Base-by-base conservation (phyloP, 2,329 filamentous ascomycete genomes). In the Mollisia scopiformis region DNA sequence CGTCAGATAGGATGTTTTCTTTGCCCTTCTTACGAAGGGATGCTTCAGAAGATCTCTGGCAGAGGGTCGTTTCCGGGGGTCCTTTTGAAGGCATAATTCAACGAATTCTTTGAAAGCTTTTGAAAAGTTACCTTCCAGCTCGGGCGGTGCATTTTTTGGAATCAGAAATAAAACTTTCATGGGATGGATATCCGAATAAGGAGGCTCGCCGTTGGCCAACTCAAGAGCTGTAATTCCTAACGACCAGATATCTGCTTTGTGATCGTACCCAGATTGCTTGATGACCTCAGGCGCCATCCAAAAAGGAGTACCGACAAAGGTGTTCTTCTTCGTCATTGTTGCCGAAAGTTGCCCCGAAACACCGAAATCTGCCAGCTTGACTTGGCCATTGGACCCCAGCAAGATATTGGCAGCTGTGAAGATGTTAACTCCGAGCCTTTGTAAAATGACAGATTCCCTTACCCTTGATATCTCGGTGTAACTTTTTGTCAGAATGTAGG, bases 221-320 rank as follows among this genome's bases (percentile, higher is more conserved):
- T 97, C 94, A 43, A 98, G 84, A 1, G 94, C 93, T 1, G 94
- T 97, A 73, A 97, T 97, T 39, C 94, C 94, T 19, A 97, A 81
- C 1, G 94, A 97, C 94, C 94, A 98, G 61, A 98, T 97, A 73
- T 98, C 94, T 47, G 94, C 94, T 78, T 97, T 97, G 79, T 96
- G 92, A 75, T 97, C 94, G 79, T 98, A 97, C 52, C 94, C 94
- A 60, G 93, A 96, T 76, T 99, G 94, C 78, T 97, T 97, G 76
- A 99, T 99, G 58, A 98, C 94, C 78, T 99, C 94, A 11, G 94
- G 94, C 2, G 95, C 94, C 94, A 99, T 99, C 95, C 95, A 99
- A 75, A 98, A 99, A 1, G 95, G 94, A 0, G 94, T 98, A 33
- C 95, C 95, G 31, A 99, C 94, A 75, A 98, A 99, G 0, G 94